These are phyloP conservation scores for Orbilia brochopaga DNA, from an alignment of 2,329 filamentous ascomycete species.

Conservation along the genomic window DNA sequence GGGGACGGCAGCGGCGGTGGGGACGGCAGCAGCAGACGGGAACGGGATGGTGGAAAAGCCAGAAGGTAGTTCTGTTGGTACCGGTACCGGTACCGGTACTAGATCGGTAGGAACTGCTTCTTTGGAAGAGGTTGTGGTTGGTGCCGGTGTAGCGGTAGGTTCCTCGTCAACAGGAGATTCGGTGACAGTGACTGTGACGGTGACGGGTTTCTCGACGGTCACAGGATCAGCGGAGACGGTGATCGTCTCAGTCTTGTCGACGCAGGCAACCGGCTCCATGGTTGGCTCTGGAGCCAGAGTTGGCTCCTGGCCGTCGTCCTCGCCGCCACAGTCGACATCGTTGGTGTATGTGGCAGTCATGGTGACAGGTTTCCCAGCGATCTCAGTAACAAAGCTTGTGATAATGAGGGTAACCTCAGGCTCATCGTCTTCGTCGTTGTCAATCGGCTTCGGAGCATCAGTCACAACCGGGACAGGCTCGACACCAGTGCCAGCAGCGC, in stretches of 20 bases:
- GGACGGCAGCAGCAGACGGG: slow-evolving; percentile 8
- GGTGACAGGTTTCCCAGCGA: slow-evolving; percentile 43
- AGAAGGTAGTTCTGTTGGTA: slow-evolving; percentile 20
- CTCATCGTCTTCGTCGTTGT: slow-evolving; percentile 20
- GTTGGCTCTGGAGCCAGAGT: slow-evolving; percentile 15
- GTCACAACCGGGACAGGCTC: slow-evolving; percentile 19
- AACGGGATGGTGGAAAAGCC: slow-evolving; percentile 25
- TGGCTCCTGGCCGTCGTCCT: slow-evolving; percentile 23
- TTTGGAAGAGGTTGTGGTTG: slow-evolving; percentile 1
- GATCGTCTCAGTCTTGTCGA: slow-evolving; percentile 3
- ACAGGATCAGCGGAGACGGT: slow-evolving; percentile 14
- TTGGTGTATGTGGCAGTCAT: slow-evolving; percentile 36
- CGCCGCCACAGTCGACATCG: slow-evolving; percentile 25
- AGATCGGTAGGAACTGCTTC: background rate
- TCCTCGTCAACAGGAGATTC: slow-evolving; percentile 1
- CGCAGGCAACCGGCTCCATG: slow-evolving; percentile 11
- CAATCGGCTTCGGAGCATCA: slow-evolving; percentile 21
- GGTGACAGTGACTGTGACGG: slow-evolving; percentile 40
- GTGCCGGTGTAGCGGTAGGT: background rate
- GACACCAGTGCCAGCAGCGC: slow-evolving; percentile 21
- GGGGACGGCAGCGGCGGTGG: background rate
- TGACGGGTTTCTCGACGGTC: slow-evolving; percentile 24
- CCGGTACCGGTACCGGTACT: background rate
- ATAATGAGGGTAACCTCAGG: slow-evolving; percentile 18
- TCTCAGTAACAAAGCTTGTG: slow-evolving; percentile 37